A percentile compares a stretch with the other conserved stretches of the same genome.
Conservation (phyloP, 2,329 filamentous ascomycete species). For the Sclerotinia subarctica region DNA sequence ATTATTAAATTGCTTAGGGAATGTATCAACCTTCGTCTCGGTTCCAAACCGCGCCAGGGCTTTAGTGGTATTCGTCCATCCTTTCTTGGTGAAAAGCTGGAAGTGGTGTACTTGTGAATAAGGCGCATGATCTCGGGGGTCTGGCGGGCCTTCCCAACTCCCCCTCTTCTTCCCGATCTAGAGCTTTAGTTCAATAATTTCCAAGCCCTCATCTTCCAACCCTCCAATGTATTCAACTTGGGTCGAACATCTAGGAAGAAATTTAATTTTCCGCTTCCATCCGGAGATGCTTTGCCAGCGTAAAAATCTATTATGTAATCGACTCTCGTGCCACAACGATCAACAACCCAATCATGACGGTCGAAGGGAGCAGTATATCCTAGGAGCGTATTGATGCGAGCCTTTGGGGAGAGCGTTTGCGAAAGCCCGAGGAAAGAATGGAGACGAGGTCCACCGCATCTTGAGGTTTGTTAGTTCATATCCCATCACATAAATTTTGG, state of each 20-base stretch:
- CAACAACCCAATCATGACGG: conserved; percentile 94
- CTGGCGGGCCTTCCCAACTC: conserved; percentile 68
- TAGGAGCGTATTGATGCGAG: conserved; percentile 74
- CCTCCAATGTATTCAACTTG: conserved; percentile 66
- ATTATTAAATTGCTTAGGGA: not conserved
- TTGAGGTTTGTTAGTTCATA: conserved; percentile 28
- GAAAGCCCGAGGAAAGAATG: conserved; percentile 78
- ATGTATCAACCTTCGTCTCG: no score
- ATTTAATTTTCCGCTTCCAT: conserved; percentile 48
- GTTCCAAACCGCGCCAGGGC: conserved; percentile 53
- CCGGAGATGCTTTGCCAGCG: conserved; percentile 55
- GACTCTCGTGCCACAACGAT: conserved; percentile 78
- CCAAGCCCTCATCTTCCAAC: conserved; percentile 61
- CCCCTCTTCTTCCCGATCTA: conserved; percentile 35
- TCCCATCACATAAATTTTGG: not conserved
- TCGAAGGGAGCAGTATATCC: conserved; percentile 95
- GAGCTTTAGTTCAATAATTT: conserved; percentile 48
- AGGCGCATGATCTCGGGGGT: conserved; percentile 81
- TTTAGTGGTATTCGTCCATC: conserved; percentile 71
- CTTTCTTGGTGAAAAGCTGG: conserved; percentile 77
- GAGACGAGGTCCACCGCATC: conserved; percentile 74
- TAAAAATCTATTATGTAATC: conserved; percentile 99
- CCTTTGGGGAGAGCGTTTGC: conserved; percentile 71
- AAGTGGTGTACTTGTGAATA: conserved; percentile 84
- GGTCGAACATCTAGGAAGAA: conserved; percentile 68